Evolutionary conservation across 768 basidiomycete genomes (phyloP).

Genomic region (Harrya chromipes): DNA sequence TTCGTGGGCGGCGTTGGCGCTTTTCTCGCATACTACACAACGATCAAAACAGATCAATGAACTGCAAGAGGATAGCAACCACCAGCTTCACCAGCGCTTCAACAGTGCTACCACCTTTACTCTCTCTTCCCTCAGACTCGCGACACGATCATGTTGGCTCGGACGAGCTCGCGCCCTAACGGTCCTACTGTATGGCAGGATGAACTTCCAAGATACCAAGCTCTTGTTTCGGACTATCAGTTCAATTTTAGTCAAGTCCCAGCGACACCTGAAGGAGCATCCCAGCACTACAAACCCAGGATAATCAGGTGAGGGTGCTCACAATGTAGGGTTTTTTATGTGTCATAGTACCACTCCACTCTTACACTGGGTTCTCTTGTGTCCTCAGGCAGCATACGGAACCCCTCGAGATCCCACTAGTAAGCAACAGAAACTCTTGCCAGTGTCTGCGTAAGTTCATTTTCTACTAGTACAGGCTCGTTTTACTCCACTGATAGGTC

Average conservation of each 20-base stretch:
- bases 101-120: no score
- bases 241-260: neutral
- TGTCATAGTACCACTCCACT: neutral
- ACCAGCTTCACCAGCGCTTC: no score
- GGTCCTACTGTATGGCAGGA: neutral
- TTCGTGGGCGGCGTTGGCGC: no score
- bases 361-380: neutral
- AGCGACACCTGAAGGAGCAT: slow-evolving; percentile 11
- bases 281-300: slow-evolving; percentile 9
- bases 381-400: neutral
- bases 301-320: neutral
- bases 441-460: slow-evolving; percentile 6
- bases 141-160: no score
- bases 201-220: neutral
- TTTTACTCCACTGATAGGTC: neutral
- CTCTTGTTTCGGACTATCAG: neutral
- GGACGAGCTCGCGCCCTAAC: no score
- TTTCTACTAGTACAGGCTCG: neutral
- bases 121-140: no score
- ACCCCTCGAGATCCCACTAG: slow-evolving; percentile 1
- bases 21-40: no score
- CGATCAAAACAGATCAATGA: no score
- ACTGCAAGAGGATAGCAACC: no score
- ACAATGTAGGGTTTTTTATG: no score
- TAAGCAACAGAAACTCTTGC: slow-evolving; percentile 11